phyloP scores from a whole-genome alignment of 1,139 yeast species.

The Casaregolazyma suthepensis region DNA sequence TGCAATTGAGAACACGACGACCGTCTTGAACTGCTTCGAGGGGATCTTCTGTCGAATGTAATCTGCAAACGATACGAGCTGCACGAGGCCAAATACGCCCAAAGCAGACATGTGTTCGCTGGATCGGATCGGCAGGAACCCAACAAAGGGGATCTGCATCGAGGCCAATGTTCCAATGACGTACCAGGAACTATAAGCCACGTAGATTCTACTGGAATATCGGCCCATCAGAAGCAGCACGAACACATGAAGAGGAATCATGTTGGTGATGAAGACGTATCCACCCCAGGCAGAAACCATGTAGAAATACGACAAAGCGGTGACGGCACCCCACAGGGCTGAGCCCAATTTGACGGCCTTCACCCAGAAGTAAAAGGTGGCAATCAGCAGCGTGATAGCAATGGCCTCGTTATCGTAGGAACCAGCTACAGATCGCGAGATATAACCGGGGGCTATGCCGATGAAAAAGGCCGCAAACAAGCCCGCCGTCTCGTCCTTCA shows the following conservation, averaged over 20 bases:
- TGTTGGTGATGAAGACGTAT: conserved; percentile 94
- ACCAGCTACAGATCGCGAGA: conserved; percentile 97
- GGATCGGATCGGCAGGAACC: conserved; percentile 92
- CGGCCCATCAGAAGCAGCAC: conserved; percentile 92
- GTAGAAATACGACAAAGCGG: conserved; percentile 89
- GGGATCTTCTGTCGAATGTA: conserved; percentile 73
- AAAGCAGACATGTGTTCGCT: conserved; percentile 98
- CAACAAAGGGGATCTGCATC: conserved; percentile 99
- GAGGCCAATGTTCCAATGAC: conserved; percentile 93
- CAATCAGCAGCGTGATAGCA: conserved; percentile 93
- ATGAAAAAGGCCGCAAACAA: conserved; percentile 87
- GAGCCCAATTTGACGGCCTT: conserved; percentile 89
- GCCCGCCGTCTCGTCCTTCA: conserved; percentile 89
- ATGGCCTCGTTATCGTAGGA: conserved; percentile 98
- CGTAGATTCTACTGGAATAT: conserved; percentile 72
- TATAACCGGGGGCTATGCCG: conserved; percentile 98
- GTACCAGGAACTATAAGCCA: conserved; percentile 95
- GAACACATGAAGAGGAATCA: conserved; percentile 93
- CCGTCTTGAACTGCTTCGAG: conserved; percentile 65
- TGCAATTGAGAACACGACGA: conserved; percentile 56
- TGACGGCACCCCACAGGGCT: conserved; percentile 71
- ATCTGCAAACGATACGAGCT: conserved; percentile 81
- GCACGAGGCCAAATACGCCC: conserved; percentile 94
- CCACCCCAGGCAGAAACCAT: conserved; percentile 99
- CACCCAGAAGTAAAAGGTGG: conserved; percentile 94